Conservation (phyloP, 2,329 filamentous ascomycete species). For the Trichoderma guizhouense region DNA sequence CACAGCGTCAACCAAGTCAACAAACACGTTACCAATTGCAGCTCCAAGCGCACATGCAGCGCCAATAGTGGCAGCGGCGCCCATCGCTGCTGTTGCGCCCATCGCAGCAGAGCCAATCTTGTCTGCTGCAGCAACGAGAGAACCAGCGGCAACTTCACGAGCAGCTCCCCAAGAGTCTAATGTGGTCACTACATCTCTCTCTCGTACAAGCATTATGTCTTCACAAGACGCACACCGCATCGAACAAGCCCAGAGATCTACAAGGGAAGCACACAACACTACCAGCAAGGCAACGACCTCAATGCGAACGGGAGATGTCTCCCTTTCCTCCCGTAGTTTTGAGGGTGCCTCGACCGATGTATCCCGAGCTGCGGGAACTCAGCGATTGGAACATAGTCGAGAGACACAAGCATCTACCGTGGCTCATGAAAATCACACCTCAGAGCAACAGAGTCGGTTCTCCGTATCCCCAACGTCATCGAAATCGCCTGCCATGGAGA, state of each 20-base stretch:
- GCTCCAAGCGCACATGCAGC: neutral
- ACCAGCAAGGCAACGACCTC: neutral
- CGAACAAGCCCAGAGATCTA: neutral
- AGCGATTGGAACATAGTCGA: conserved; percentile 18
- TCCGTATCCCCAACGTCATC: conserved; percentile 16
- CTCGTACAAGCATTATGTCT: neutral
- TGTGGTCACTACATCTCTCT: neutral
- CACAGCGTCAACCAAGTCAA: neutral
- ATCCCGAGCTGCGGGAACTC: conserved; percentile 16
- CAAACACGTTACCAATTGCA: neutral
- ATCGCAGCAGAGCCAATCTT: conserved; percentile 45
- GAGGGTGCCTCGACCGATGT: neutral
- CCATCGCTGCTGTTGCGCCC: neutral
- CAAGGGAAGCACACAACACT: neutral
- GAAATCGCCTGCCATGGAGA: neutral
- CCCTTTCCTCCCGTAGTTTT: neutral
- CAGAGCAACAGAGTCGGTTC: conserved; percentile 16
- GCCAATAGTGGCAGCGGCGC: neutral
- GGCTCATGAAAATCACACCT: neutral
- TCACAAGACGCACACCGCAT: neutral
- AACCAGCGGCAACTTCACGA: conserved; percentile 59
- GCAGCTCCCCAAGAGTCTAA: conserved; percentile 23
- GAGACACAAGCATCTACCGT: neutral
- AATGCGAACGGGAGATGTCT: neutral
- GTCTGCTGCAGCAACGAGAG: conserved; percentile 53